Evolutionary conservation across 768 basidiomycete genomes (phyloP).

Genomic region (Exidia glandulosa): DNA sequence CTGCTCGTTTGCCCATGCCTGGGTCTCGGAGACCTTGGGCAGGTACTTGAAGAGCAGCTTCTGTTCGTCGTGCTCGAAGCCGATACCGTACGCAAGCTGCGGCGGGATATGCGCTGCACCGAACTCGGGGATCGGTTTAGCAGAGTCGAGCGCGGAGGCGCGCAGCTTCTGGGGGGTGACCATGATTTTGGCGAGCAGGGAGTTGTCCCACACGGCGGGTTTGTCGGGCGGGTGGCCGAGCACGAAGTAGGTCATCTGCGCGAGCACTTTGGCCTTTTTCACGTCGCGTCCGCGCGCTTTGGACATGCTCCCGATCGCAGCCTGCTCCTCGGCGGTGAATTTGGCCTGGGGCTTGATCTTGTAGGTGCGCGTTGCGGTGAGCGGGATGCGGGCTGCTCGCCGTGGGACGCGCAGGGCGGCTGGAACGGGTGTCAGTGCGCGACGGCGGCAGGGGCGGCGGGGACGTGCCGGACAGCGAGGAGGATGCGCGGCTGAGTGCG

Average conservation of each 20-base stretch:
- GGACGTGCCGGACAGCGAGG: no score
- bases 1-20: slow-evolving; percentile 8
- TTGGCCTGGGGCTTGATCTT: not conserved
- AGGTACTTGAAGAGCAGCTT: slow-evolving; percentile 54
- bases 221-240: slow-evolving; percentile 63
- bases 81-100: slow-evolving; percentile 57
- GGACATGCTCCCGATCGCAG: not conserved
- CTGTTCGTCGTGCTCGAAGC: slow-evolving; percentile 34
- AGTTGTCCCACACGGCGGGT: slow-evolving; percentile 46
- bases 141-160: slow-evolving; percentile 21
- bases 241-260: slow-evolving; percentile 50
- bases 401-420: no score
- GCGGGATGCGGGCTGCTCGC: no score
- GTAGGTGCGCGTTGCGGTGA: not conserved
- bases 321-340: not conserved
- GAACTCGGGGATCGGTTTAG: slow-evolving; percentile 6
- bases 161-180: slow-evolving; percentile 33
- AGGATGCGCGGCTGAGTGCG: no score
- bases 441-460: no score
- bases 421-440: no score
- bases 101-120: slow-evolving; percentile 7
- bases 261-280: slow-evolving; percentile 15
- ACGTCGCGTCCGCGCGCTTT: not conserved
- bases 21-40: slow-evolving; percentile 39
- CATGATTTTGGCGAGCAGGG: slow-evolving; percentile 54